phyloP scores from a whole-genome alignment of 2,329 filamentous ascomycete species.

The Apiospora hydei region DNA sequence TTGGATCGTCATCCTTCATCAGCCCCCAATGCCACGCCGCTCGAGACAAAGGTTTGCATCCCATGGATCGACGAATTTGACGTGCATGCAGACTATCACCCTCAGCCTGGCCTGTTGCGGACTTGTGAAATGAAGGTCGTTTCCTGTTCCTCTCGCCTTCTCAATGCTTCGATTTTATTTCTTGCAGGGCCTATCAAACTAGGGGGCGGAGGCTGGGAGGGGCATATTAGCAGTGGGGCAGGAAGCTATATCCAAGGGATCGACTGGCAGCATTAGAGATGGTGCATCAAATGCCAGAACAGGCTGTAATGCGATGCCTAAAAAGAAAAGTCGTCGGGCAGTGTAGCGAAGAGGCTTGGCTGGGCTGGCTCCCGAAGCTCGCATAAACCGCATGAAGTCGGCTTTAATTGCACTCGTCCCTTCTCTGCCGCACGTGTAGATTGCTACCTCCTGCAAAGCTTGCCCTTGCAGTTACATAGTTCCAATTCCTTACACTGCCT shows the following conservation, averaged over 20 bases:
- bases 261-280: constrained; percentile 4
- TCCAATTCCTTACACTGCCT: background rate
- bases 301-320: background rate
- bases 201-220: background rate
- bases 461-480: constrained; percentile 6
- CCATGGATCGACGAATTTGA: constrained; percentile 10
- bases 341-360: background rate
- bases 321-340: background rate
- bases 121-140: constrained; percentile 14
- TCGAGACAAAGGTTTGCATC: background rate
- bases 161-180: constrained; percentile 18
- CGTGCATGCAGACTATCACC: constrained; percentile 15
- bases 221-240: constrained; percentile 18
- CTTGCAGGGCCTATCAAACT: background rate
- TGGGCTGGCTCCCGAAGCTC: background rate
- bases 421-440: background rate
- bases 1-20: constrained; percentile 1
- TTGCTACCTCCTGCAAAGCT: constrained; percentile 3
- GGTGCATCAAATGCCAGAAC: background rate
- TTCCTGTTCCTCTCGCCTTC: constrained; percentile 16
- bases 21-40: background rate
- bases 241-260: constrained; percentile 13
- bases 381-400: constrained; percentile 17
- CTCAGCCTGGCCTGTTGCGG: constrained; percentile 8
- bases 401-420: constrained; percentile 13